Evolutionary conservation across 2,329 filamentous ascomycete genomes (phyloP), one percentile per base, ranked within the genome.

Genomic region (Trichoderma pleuroti): DNA sequence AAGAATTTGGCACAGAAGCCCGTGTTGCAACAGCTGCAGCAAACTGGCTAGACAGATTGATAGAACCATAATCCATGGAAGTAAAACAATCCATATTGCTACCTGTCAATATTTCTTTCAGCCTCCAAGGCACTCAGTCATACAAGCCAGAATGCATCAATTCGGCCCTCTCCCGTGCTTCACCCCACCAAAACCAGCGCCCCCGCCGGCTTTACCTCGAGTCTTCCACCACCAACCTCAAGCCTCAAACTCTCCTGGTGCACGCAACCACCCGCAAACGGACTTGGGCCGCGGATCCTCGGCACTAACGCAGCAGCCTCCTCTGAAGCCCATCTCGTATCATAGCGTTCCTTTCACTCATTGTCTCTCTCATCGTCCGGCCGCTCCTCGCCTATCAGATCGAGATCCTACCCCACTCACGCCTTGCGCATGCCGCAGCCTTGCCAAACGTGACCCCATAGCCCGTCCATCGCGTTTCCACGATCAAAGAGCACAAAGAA

Each of bases 181-280:
- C 39, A 62, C 57, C 30, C 68, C 68, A 26, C 68, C 32, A 34
- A 42, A 66, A 42, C n/a, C 66, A 18, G 26, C n/a, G 66, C 66
- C 66, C 66, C 62, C 54, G n/a, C n/a, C 54, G 21, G 34, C 61
- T 32, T 39, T 42, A 21, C 56, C 28, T 62, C 46, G 32, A 65
- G 21, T 39, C 36, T 56, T 39, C 42, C 36, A 39, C 59, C n/a
- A 49, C 30, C 30, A 24, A 18, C 68, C 26, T 66, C 61, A n/a
- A 68, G 56, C 68, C 62, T 71, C 71, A 70, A 71, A 71, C 57
- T 49, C 64, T 39, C 59, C 62, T 71, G 66, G 68, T 69, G 67
- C 71, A 62, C 62, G 26, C 52, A 68, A 52, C 26, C 36, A 36
- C 14, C 61, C 26, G 28, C 56, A 70, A 34, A 52, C 65, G 39